phyloP scores from a whole-genome alignment of 345 rosid genomes.

The Pugionium dolabratum region DNA sequence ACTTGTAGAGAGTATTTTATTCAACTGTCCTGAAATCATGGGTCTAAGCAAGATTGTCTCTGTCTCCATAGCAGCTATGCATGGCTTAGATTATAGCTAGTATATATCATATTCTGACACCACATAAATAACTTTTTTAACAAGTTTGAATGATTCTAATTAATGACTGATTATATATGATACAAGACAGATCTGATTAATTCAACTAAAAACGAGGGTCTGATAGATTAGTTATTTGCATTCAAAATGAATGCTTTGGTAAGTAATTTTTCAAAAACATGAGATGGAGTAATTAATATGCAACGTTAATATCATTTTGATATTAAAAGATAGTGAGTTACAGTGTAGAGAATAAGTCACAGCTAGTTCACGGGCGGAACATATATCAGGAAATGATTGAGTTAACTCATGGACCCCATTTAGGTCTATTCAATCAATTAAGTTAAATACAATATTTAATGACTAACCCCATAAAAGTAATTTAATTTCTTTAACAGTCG shows the following conservation, averaged over 20 bases:
- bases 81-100: constrained; percentile 29
- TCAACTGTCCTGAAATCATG: constrained; percentile 40
- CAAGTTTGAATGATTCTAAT: constrained; percentile 15
- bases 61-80: constrained; percentile 41
- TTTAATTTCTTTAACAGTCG: constrained; percentile 11
- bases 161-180: constrained; percentile 9
- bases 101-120: constrained; percentile 30
- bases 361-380: constrained; percentile 49
- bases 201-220: constrained; percentile 20
- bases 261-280: background rate
- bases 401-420: constrained; percentile 37
- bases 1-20: constrained; percentile 19
- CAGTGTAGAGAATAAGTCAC: constrained; percentile 25
- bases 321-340: constrained; percentile 17
- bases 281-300: background rate
- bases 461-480: constrained; percentile 22
- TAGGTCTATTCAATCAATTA: constrained; percentile 21
- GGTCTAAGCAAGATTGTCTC: constrained; percentile 40
- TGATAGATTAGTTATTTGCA: background rate
- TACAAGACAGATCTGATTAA: constrained; percentile 2
- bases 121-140: constrained; percentile 25
- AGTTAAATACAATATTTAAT: constrained; percentile 24
- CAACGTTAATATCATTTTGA: background rate
- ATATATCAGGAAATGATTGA: constrained; percentile 43
- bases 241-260: background rate